Conservation (phyloP, 139 green algal species). For the Chloropicon primus region DNA sequence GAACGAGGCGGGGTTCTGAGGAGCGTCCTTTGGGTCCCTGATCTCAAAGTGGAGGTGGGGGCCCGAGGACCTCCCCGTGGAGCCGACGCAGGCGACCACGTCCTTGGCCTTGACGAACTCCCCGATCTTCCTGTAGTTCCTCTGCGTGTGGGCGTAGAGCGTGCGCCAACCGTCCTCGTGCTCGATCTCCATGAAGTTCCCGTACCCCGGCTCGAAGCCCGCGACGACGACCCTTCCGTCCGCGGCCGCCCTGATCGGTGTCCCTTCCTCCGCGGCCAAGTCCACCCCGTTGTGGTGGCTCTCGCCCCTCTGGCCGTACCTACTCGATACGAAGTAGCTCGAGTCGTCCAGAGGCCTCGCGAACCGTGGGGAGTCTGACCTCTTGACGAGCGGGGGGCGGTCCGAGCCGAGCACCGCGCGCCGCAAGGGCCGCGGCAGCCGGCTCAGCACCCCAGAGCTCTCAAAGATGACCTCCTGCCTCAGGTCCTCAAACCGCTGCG, state of each 20-base stretch:
- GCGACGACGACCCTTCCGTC: slow-evolving; percentile 6
- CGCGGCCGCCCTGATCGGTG: slow-evolving; percentile 11
- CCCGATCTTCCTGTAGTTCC: not conserved
- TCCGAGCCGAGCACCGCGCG: not conserved
- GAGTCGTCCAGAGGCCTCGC: not conserved
- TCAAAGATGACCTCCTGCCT: no score
- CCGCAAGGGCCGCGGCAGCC: not conserved
- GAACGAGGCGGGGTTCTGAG: slow-evolving; percentile 3
- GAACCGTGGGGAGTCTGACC: not conserved
- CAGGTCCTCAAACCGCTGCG: no score
- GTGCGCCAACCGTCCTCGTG: slow-evolving; percentile 17
- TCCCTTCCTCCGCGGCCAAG: slow-evolving; percentile 9
- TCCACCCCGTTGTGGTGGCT: slow-evolving; percentile 12
- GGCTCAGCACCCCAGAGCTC: no score
- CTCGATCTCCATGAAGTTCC: slow-evolving; percentile 15
- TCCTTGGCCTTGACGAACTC: not conserved
- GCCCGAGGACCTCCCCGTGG: slow-evolving; percentile 5
- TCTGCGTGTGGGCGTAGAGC: slow-evolving; percentile 19
- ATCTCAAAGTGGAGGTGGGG: slow-evolving; percentile 18
- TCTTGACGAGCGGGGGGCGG: not conserved
- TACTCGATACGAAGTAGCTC: slow-evolving; percentile 2
- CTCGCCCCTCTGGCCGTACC: slow-evolving; percentile 6
- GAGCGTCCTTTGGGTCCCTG: not conserved
- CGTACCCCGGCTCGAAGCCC: slow-evolving; percentile 10
- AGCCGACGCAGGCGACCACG: slow-evolving; percentile 4